Percentiles rank a stretch among this genome's conserved stretches.
Evolutionary conservation across 345 rosid species (phyloP).

Genomic region (Eucalyptus pauciflora): DNA sequence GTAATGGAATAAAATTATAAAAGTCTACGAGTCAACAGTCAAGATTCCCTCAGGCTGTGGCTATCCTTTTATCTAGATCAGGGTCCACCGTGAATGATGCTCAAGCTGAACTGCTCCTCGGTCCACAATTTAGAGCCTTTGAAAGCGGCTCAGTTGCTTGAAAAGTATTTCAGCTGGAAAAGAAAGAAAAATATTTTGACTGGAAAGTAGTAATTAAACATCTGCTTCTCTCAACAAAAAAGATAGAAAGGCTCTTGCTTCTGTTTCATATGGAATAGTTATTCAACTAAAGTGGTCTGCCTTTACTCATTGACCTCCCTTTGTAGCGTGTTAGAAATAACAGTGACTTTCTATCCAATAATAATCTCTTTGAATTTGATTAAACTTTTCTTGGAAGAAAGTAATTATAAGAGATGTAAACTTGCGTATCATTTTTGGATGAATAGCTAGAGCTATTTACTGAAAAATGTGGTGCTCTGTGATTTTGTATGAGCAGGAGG

Average conservation of each 20-base stretch:
- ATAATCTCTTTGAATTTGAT: not conserved
- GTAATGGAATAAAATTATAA: no score
- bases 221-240: not conserved
- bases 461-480: not conserved
- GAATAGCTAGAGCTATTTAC: not conserved
- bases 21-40: no score
- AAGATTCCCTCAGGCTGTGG: no score
- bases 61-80: no score
- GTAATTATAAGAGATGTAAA: not conserved
- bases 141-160: not conserved
- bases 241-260: not conserved
- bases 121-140: no score
- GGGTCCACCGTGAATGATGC: no score
- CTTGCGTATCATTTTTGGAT: not conserved
- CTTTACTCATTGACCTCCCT: not conserved
- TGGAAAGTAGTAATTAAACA: not conserved
- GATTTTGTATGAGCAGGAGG: conserved; percentile 1
- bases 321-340: not conserved
- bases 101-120: no score
- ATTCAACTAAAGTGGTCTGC: not conserved
- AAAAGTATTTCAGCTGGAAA: not conserved
- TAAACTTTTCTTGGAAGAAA: not conserved
- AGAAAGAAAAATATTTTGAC: not conserved
- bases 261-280: not conserved
- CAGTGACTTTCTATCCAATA: not conserved